Base-by-base conservation (phyloP, 169 alveolate genomes). In the Plasmodium gonderi region DNA sequence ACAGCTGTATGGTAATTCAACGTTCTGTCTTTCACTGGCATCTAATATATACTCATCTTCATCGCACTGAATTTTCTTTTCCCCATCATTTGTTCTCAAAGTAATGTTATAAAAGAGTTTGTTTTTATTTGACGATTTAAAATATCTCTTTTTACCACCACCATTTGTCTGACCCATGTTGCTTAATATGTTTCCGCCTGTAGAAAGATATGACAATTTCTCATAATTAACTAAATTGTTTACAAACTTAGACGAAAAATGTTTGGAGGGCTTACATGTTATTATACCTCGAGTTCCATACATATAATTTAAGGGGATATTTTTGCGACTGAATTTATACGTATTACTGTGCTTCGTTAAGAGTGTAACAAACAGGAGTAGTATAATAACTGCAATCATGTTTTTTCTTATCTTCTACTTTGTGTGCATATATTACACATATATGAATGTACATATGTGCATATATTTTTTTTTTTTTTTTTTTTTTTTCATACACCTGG, bases 1-100 rank as follows among this genome's bases (percentile, higher is more conserved):
- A 80, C 98, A 97, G 51, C 98, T 96, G 91, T 96, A 97, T 20
- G 98, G 98, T 54, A 97, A 95, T 40, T 97, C 98, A n/a, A 97
- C 90, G 14, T 97, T 97, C 17, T 96, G 97, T 9, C 91, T 95
- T 72, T 97, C 98, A 4, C 98, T 96, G 0, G 98, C 97, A 45
- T 97, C 98, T 83, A 97, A 89, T 80, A 97, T 95, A 91, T 97
- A 97, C 82, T 97, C 98, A 90, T 96, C 97, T 44, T 96, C 97
- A 20, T 80, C 93, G 69, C 98, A 96, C 87, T 96, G 97, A 31
- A 97, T 83, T 31, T 72, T 79, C 89, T 92, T 96, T 20, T 95
- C 97, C 9, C 97, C 98, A n/a, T 90, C 94, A 77, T 90, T 90
- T 31, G 94, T 90, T 77, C 94, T 78, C 26, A 90, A 67, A 4